Evolutionary conservation across 305 asterid genomes (phyloP).

Genomic region (Fraxinus albicans): DNA sequence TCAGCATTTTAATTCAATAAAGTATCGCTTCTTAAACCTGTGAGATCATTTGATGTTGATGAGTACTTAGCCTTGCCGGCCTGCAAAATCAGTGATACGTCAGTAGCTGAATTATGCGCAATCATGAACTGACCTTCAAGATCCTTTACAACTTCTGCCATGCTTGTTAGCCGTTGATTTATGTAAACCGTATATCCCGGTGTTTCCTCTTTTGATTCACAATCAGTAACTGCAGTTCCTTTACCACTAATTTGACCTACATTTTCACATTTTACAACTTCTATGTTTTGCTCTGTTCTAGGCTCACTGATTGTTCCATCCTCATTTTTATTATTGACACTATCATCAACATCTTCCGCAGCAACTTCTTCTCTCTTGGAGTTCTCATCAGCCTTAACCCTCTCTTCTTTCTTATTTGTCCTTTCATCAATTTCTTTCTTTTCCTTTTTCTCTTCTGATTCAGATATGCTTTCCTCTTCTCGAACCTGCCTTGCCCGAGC

Average conservation of each 20-base stretch:
- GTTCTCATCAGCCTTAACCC: conserved; percentile 28
- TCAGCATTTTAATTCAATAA: conserved; percentile 6
- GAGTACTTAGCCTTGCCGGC: conserved; percentile 71
- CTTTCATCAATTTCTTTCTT: conserved; percentile 60
- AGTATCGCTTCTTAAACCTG: conserved; percentile 42
- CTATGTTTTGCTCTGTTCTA: conserved; percentile 48
- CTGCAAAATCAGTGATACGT: conserved; percentile 73
- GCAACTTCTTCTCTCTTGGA: conserved; percentile 56
- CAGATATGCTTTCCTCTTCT: conserved; percentile 94
- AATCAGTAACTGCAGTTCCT: conserved; percentile 54
- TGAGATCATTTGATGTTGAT: conserved; percentile 56
- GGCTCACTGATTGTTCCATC: conserved; percentile 36
- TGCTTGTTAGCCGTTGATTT: conserved; percentile 81
- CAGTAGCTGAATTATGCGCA: conserved; percentile 71
- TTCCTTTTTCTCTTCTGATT: conserved; percentile 81
- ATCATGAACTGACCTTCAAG: conserved; percentile 78
- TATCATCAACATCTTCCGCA: conserved; percentile 43
- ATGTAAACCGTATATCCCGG: conserved; percentile 90
- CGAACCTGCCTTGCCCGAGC: conserved; percentile 70
- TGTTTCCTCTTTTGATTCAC: conserved; percentile 64
- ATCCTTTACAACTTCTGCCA: conserved; percentile 87
- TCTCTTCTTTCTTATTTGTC: conserved; percentile 36
- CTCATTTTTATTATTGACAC: conserved; percentile 37
- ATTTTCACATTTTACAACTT: conserved; percentile 61
- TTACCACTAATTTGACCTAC: conserved; percentile 52